Evolutionary conservation across 2,329 filamentous ascomycete genomes (phyloP).

Genomic region (Mycosphaerella arachidis): DNA sequence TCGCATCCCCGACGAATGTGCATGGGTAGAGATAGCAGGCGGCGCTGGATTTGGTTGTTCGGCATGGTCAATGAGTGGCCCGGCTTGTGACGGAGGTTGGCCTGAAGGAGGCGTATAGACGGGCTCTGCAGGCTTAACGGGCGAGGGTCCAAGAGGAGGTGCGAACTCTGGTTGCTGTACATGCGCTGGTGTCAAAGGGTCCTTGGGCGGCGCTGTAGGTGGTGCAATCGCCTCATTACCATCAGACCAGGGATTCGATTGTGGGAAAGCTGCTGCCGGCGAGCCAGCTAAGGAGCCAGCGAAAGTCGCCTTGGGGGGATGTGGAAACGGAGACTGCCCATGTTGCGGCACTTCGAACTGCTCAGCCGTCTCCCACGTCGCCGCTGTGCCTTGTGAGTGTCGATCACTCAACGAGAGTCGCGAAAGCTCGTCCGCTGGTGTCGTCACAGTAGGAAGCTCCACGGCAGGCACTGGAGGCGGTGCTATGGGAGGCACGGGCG

Average conservation of each 20-base stretch:
- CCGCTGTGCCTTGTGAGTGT: slow-evolving; percentile 12
- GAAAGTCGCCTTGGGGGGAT: not conserved
- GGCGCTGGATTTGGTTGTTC: slow-evolving; percentile 29
- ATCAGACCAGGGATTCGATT: slow-evolving; percentile 21
- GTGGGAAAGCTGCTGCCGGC: slow-evolving; percentile 11
- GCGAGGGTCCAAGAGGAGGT: slow-evolving; percentile 12
- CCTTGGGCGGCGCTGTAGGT: slow-evolving; percentile 19
- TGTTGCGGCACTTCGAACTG: slow-evolving; percentile 25
- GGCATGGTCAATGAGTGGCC: slow-evolving; percentile 29
- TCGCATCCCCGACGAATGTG: slow-evolving; percentile 3
- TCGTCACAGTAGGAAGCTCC: slow-evolving; percentile 40
- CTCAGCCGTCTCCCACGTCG: slow-evolving; percentile 22
- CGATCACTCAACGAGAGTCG: slow-evolving; percentile 33
- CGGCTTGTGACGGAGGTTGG: slow-evolving; percentile 31
- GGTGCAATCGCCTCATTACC: slow-evolving; percentile 1
- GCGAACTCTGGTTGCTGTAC: slow-evolving; percentile 5
- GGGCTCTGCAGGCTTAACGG: slow-evolving; percentile 1
- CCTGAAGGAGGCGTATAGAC: slow-evolving; percentile 22
- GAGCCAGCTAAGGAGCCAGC: slow-evolving; percentile 15
- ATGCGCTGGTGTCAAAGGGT: slow-evolving; percentile 11
- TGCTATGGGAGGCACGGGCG: slow-evolving; percentile 20
- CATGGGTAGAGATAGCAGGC: slow-evolving; percentile 28
- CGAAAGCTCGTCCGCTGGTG: slow-evolving; percentile 39
- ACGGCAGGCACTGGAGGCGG: slow-evolving; percentile 27
- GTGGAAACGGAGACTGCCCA: slow-evolving; percentile 26